phyloP scores from a whole-genome alignment of 768 basidiomycete genomes.

The Lyophyllum decastes region DNA sequence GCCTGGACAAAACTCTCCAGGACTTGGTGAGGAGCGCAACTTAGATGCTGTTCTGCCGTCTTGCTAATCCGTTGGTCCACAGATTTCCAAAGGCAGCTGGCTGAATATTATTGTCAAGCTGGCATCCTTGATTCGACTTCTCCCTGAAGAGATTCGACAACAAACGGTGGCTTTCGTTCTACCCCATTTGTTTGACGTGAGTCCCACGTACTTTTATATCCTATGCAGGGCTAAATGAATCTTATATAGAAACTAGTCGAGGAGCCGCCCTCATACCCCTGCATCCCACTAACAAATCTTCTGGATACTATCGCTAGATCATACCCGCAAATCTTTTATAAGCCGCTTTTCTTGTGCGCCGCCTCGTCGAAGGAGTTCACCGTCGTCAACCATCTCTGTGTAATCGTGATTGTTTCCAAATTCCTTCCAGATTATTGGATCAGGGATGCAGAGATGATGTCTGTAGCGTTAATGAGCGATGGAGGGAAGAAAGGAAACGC shows the following conservation, averaged over 20 bases:
- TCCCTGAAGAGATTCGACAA: constrained; percentile 50
- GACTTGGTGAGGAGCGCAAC: constrained; percentile 37
- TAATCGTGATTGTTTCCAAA: constrained; percentile 49
- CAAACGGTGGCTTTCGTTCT: constrained; percentile 39
- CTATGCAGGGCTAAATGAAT: constrained; percentile 31
- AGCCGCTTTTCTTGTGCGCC: constrained; percentile 70
- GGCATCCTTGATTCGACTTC: constrained; percentile 39
- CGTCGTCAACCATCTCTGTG: constrained; percentile 58
- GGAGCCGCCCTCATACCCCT: constrained; percentile 53
- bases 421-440: constrained; percentile 68
- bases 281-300: constrained; percentile 46
- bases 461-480: constrained; percentile 66
- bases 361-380: constrained; percentile 62
- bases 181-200: constrained; percentile 52
- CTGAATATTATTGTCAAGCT: constrained; percentile 38
- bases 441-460: constrained; percentile 72
- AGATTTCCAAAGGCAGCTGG: constrained; percentile 48
- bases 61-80: constrained; percentile 1
- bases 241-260: constrained; percentile 50
- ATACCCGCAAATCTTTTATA: constrained; percentile 69
- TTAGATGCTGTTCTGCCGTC: neutral
- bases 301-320: constrained; percentile 49
- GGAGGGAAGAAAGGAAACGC: constrained; percentile 23
- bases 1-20: constrained; percentile 40
- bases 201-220: constrained; percentile 16